A percentile compares a stretch with the other conserved stretches of the same genome.
Evolutionary conservation across 2,329 filamentous ascomycete species (phyloP).

Genomic region (Aspergillus pseudoviridinutans): DNA sequence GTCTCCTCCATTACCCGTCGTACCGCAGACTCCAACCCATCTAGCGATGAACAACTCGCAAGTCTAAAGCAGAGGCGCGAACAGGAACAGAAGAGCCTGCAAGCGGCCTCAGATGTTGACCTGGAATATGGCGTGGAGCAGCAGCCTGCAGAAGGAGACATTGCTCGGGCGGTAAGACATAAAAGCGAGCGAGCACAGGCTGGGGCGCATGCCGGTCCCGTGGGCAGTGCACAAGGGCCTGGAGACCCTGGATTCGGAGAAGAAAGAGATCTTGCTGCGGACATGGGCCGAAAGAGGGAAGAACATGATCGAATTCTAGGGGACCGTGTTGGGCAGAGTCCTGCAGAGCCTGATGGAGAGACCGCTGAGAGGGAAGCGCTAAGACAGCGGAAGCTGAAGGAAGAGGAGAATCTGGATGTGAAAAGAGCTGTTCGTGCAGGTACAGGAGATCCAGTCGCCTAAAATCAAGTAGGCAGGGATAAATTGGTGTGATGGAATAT

Average conservation of each 20-base stretch:
- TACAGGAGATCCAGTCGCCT: constrained; percentile 26
- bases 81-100: constrained; percentile 13
- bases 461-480: constrained; percentile 30
- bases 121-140: constrained; percentile 35
- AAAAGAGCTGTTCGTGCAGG: constrained; percentile 22
- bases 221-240: constrained; percentile 26
- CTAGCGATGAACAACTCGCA: constrained; percentile 22
- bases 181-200: constrained; percentile 27
- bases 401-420: constrained; percentile 27
- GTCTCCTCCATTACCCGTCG: constrained; percentile 22
- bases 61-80: constrained; percentile 14
- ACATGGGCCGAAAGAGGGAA: constrained; percentile 32
- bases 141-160: constrained; percentile 33
- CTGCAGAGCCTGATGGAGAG: constrained; percentile 15
- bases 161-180: constrained; percentile 27
- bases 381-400: constrained; percentile 23
- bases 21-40: constrained; percentile 24
- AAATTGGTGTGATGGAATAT: neutral
- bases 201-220: constrained; percentile 33
- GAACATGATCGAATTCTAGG: constrained; percentile 32
- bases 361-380: constrained; percentile 22
- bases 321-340: constrained; percentile 21
- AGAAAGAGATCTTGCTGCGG: constrained; percentile 25
- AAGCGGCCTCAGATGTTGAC: constrained; percentile 23
- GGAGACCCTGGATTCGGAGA: constrained; percentile 31